Base-by-base conservation (phyloP, 192 early-diverging fungal genomes). In the Podila epicladia region DNA sequence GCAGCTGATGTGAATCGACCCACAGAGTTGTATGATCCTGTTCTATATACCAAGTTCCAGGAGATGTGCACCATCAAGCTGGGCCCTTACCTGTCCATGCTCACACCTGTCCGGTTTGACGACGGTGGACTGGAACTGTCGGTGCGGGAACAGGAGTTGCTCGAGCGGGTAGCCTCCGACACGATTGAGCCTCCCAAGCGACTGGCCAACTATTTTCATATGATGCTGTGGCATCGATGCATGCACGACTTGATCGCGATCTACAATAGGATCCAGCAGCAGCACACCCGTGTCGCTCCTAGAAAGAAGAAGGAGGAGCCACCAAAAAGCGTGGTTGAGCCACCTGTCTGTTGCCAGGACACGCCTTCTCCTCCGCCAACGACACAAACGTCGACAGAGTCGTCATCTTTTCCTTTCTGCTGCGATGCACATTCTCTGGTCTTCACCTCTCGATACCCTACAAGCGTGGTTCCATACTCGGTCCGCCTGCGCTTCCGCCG, bases 141-240 rank as follows among this genome's bases (percentile, higher is more conserved):
- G 17, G 6, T 33, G 7, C 32, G 19, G 7, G 60, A 62, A n/a
- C 64, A 59, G 5, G 48, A 58, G 0, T 20, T 62, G 26, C n/a
- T 59, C 48, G 72, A 60, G n/a, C 28, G 61, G 45, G 41, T 28
- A 4, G 45, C 9, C 33, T 67, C 69, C 4, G 50, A 22, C 15
- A 20, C 26, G 3, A 61, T 80, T 9, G 15, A 65, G 12, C 66
- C 77, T 32, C 77, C 77, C 19, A 55, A 22, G 35, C 48, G 62
- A 24, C 55, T 80, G 6, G 29, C 31, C 26, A 80, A 80, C 29
- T 80, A 78, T 59, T 71, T 80, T 20, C 77, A 80, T 28, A 59
- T 65, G 35, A 64, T 80, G 71, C 58, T 80, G 19, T 80, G 77
- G 77, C 58, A 80, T 26, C 77, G 77, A 28, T 80, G 77, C 48